These are phyloP conservation scores for Craspedostauros australis DNA, from an alignment of 108 stramenopile species.

Conservation along the genomic window DNA sequence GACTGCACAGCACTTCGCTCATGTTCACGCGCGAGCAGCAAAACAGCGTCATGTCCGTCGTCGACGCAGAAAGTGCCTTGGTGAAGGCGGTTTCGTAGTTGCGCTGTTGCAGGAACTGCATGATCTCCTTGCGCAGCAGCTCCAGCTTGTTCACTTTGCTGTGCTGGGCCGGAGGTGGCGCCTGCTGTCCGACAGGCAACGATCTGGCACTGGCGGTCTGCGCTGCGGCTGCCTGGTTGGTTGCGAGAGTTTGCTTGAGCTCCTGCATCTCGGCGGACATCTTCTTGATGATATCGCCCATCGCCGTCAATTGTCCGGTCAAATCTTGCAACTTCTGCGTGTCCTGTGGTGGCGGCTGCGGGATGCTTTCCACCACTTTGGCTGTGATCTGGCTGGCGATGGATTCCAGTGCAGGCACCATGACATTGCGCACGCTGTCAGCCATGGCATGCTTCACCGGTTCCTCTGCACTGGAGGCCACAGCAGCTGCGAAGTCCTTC, in stretches of 20 bases:
- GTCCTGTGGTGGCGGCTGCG: conserved; percentile 7
- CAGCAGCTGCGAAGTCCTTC: conserved; percentile 32
- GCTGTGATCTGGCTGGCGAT: conserved; percentile 60
- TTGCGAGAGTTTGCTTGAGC: too few relatives aligned
- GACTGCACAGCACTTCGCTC: conserved; percentile 41
- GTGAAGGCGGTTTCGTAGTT: conserved; percentile 77
- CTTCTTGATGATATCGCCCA: conserved; percentile 48
- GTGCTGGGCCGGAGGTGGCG: too few relatives aligned
- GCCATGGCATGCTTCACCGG: conserved; percentile 36
- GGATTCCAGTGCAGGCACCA: conserved; percentile 73
- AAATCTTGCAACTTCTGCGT: conserved; percentile 15
- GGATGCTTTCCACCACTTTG: conserved; percentile 43
- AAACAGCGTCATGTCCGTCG: conserved; percentile 64
- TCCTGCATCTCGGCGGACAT: conserved; percentile 49
- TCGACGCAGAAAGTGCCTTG: conserved; percentile 61
- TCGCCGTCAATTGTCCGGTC: conserved; percentile 41
- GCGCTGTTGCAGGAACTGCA: conserved; percentile 26
- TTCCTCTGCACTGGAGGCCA: conserved; percentile 35
- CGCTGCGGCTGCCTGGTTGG: too few relatives aligned
- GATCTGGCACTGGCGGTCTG: too few relatives aligned
- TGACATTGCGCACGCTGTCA: conserved; percentile 52
- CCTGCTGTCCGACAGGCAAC: too few relatives aligned
- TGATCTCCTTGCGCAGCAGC: conserved; percentile 45
- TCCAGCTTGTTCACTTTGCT: conserved; percentile 15
- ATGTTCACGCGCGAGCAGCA: conserved; percentile 54